A percentile compares a stretch with the other conserved stretches of the same genome.
These are phyloP conservation scores for Baudoinia panamericana DNA, from an alignment of 495 filamentous ascomycete species.

Conservation along the genomic window DNA sequence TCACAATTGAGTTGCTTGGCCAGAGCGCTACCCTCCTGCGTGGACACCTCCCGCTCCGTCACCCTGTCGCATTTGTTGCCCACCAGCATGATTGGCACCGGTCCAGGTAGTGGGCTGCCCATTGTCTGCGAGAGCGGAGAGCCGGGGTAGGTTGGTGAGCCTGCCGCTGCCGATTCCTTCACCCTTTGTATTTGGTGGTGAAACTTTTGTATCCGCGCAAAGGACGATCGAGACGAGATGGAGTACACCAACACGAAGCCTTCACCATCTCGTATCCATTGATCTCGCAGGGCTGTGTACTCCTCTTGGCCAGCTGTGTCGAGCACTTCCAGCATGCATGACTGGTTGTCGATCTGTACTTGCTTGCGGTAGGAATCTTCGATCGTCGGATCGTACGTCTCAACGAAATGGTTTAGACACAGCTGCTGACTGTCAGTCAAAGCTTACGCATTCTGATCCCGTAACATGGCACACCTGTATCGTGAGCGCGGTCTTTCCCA, in stretches of 20 bases:
- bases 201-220: conserved; percentile 85
- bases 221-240: conserved; percentile 90
- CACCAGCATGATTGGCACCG: conserved; percentile 92
- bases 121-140: conserved; percentile 48
- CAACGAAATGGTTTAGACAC: conserved; percentile 67
- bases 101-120: conserved; percentile 45
- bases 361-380: conserved; percentile 98
- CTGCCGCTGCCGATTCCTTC: conserved; percentile 77
- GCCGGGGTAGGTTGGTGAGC: conserved; percentile 49
- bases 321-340: conserved; percentile 96
- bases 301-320: conserved; percentile 99
- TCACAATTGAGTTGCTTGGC: conserved; percentile 90
- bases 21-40: conserved; percentile 84
- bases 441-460: too few species aligned
- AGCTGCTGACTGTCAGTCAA: too few species aligned
- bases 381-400: conserved; percentile 92
- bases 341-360: conserved; percentile 89
- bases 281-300: conserved; percentile 91
- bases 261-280: conserved; percentile 97
- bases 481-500: conserved; percentile 93
- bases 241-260: conserved; percentile 97
- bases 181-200: conserved; percentile 95
- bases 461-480: conserved; percentile 61
- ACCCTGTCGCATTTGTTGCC: conserved; percentile 97
- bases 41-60: conserved; percentile 89